Evolutionary conservation across 495 filamentous ascomycete species (phyloP).

Genomic region (Hyaloscypha hepaticicola): DNA sequence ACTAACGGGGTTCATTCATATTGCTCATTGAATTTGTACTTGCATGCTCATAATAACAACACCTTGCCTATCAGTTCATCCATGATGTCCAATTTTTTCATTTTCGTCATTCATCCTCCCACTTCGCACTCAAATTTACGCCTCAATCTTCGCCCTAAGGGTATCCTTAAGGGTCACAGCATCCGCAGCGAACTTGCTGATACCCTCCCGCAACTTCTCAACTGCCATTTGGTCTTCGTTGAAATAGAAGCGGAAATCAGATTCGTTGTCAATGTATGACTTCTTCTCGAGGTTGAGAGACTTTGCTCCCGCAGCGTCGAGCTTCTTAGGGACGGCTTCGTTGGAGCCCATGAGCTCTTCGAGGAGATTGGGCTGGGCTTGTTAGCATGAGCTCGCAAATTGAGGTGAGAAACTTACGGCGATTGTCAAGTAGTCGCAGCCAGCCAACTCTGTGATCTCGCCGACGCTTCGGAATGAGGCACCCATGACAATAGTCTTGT

Average conservation of each 20-base stretch:
- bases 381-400: slow-evolving; percentile 10
- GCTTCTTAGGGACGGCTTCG: slow-evolving; percentile 86
- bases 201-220: slow-evolving; percentile 98
- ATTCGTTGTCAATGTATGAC: slow-evolving; percentile 85
- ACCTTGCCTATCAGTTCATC: neutral
- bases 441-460: slow-evolving; percentile 96
- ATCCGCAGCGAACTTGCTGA: slow-evolving; percentile 98
- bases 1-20: neutral
- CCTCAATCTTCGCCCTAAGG: slow-evolving; percentile 74
- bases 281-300: slow-evolving; percentile 79
- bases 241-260: slow-evolving; percentile 96
- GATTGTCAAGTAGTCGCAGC: slow-evolving; percentile 99
- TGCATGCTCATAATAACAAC: neutral
- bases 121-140: slow-evolving; percentile 6
- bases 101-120: neutral
- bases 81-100: neutral
- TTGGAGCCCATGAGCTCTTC: slow-evolving; percentile 87
- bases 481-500: slow-evolving; percentile 99
- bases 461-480: slow-evolving; percentile 94
- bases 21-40: neutral
- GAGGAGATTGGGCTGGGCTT: slow-evolving; percentile 75
- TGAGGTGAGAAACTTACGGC: slow-evolving; percentile 52
- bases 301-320: slow-evolving; percentile 64
- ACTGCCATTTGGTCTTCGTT: slow-evolving; percentile 99
- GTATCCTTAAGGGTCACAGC: slow-evolving; percentile 91